phyloP scores from a whole-genome alignment of 495 filamentous ascomycete genomes.

The Sphaerosporella brunnea region DNA sequence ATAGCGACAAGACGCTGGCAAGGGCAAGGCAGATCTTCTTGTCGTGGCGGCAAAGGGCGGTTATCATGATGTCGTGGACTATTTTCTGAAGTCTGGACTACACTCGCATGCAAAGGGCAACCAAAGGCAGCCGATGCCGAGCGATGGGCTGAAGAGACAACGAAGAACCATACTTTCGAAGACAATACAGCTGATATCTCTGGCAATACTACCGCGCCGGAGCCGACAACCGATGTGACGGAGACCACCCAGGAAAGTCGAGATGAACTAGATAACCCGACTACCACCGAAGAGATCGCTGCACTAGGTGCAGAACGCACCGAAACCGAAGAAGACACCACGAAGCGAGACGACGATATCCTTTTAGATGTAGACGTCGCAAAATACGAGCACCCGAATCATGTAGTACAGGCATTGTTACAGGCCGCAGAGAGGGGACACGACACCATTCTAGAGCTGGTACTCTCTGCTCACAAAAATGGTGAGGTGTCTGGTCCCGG shows the following conservation, averaged over 20 bases:
- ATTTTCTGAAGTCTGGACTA: neutral
- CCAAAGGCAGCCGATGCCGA: neutral
- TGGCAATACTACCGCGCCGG: neutral
- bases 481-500: neutral
- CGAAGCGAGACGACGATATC: too few species aligned
- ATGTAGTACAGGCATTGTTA: neutral
- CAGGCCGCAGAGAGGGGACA: neutral
- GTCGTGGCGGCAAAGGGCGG: neutral
- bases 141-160: neutral
- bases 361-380: too few species aligned
- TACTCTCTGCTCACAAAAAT: neutral
- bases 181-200: neutral
- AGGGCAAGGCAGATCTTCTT: neutral
- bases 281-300: too few species aligned
- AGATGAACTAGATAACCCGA: too few species aligned
- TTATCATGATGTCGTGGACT: neutral
- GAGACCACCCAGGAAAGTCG: too few species aligned
- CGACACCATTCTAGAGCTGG: neutral
- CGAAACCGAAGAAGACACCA: too few species aligned
- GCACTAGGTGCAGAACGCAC: too few species aligned
- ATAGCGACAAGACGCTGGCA: neutral
- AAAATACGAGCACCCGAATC: too few species aligned
- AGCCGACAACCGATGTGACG: too few species aligned
- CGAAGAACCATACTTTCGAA: neutral
- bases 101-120: neutral